Base-by-base conservation (phyloP, 106 monocot genomes). In the Acorus gramineus region DNA sequence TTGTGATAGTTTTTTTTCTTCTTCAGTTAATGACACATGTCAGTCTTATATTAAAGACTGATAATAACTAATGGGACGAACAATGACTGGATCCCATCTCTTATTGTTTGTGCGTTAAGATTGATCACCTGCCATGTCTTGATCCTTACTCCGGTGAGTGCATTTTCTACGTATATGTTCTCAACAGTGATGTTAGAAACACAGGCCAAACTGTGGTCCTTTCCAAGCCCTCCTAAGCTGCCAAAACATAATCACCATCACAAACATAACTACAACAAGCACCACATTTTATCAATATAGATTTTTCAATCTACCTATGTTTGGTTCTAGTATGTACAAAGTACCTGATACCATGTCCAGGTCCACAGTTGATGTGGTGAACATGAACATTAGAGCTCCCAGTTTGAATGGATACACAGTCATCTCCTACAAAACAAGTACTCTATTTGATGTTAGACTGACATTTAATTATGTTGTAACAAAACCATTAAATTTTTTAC, bases 261-360 rank as follows among this genome's bases (percentile, higher is more conserved):
- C 45, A 55, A 12, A 55, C 8, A 48, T 49, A 10, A 49, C 3
- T 7, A 63, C 12, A 63, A 63, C 7, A 7, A 9, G 61, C 11
- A 7, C 44, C 43, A 4, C 28, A 61, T 61, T 4, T 44, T 44
- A 11, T 44, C 44, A 61, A 28, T 7, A 13, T 52, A 65, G 0
- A 52, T 14, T 52, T 4, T 4, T 4, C 4, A 52, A 42, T 52
- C 11, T 47, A 42, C 9, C 55, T 45, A 45, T 9, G 44, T 52
- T 28, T 28, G 28, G 28, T 28, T 28, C 28, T 28, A 28, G 28
- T 28, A 28, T 28, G 28, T 28, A 28, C 28, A 28, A 28, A 28
- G 28, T 68, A 82, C 85, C 85, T 86, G 71, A 89, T 85, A 45
- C 85, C 89, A 77, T 89, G 89, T 49, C 89, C 81, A 52, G 89